Conservation (phyloP, 108 stramenopile species). For the Aureococcus anophagefferens region DNA sequence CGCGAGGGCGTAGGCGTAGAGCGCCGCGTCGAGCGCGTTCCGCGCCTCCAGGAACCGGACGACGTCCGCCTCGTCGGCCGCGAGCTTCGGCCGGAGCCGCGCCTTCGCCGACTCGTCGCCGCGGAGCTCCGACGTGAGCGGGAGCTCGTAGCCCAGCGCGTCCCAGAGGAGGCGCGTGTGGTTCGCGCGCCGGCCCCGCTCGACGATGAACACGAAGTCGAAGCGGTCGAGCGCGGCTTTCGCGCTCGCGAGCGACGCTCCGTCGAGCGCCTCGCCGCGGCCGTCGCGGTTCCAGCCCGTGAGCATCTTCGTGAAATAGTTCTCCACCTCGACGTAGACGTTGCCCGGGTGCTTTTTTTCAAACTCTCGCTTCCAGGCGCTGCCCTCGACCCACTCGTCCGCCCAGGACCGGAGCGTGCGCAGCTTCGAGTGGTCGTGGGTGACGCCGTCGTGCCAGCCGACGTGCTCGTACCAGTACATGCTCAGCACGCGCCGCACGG, state of each 20-base stretch:
- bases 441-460: constrained; percentile 9
- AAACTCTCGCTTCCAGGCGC: not conserved
- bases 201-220: not conserved
- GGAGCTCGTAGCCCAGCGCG: no score
- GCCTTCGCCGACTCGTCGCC: not conserved
- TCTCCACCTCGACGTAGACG: constrained; percentile 16
- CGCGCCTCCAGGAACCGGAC: not conserved
- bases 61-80: not conserved
- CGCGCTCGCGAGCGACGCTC: not conserved
- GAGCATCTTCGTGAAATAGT: constrained; percentile 14
- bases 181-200: not conserved
- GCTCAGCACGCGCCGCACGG: constrained; percentile 4
- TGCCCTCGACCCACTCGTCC: constrained; percentile 3
- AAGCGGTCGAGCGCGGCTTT: not conserved
- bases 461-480: constrained; percentile 25
- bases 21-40: not conserved
- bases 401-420: constrained; percentile 4
- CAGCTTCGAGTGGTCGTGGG: not conserved
- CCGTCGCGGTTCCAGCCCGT: not conserved
- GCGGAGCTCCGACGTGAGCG: no score
- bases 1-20: not conserved
- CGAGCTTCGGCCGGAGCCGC: not conserved
- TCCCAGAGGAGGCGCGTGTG: not conserved
- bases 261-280: not conserved
- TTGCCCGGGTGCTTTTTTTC: not conserved